Evolutionary conservation across 768 basidiomycete species (phyloP).

Genomic region (Xanthoconium purpureum): DNA sequence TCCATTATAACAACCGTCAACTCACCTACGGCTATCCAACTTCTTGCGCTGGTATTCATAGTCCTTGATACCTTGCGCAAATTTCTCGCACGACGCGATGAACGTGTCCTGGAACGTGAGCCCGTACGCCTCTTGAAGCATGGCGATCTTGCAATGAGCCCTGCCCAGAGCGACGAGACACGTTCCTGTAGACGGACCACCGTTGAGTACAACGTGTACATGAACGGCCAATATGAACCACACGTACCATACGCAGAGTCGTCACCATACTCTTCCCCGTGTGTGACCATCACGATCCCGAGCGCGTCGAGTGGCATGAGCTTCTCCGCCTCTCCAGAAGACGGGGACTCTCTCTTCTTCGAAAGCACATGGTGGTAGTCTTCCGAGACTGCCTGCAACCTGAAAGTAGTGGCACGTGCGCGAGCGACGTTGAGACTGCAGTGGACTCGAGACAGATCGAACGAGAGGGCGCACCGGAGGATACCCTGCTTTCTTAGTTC

Average conservation of each 20-base stretch:
- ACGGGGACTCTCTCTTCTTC: conserved; percentile 71
- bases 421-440: conserved; percentile 1
- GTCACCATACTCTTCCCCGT: conserved; percentile 78
- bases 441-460: background rate
- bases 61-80: conserved; percentile 76
- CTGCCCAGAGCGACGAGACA: conserved; percentile 73
- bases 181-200: conserved; percentile 45
- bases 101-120: conserved; percentile 73
- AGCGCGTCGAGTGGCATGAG: conserved; percentile 73
- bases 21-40: conserved; percentile 77
- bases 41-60: conserved; percentile 82
- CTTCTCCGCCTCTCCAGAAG: conserved; percentile 62
- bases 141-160: conserved; percentile 82
- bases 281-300: conserved; percentile 82
- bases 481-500: conserved; percentile 75
- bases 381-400: conserved; percentile 69
- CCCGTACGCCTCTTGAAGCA: conserved; percentile 79
- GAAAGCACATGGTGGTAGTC: conserved; percentile 67
- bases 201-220: background rate
- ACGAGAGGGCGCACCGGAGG: conserved; percentile 49
- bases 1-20: background rate
- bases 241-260: conserved; percentile 68
- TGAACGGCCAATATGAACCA: conserved; percentile 3
- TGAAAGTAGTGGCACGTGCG: conserved; percentile 26
- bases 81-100: conserved; percentile 59